Base-by-base conservation (phyloP, 2,329 filamentous ascomycete species). In the Trichoderma gracile region DNA sequence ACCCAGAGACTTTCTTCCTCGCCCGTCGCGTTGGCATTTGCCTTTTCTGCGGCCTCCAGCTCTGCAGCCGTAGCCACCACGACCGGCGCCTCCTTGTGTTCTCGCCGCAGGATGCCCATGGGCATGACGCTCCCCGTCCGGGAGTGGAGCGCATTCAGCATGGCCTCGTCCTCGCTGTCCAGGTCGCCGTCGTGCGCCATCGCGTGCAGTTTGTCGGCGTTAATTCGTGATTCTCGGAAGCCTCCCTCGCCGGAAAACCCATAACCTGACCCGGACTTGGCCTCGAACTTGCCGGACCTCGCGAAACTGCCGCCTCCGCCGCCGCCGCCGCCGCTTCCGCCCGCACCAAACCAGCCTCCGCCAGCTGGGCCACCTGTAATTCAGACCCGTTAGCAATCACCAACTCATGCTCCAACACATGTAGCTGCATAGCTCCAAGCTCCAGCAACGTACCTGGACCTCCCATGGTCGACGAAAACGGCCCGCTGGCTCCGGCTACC, bases 21-120 rank as follows among this genome's bases (percentile, higher is more conserved):
- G 12, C 23, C 61, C 0, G 77, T 70, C 1, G 10, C 33, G 33
- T 38, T 38, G 10, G 33, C 33, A 2, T 38, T 12, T 5, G 75
- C 78, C 2, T 80, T 79, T 65, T 86, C 82, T 58, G 82, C 80
- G 0, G 82, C 83, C 67, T 85, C 82, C 14, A 86, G 77, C 68
- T 87, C 84, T 43, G 82, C 83, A n/a, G 82, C 81, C 0, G 83
- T 85, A 12, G 83, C 81, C 54, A 86, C 81, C 59, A 82, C 77
- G 33, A 84, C 73, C n/a, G 80, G 81, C 25, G 80, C 76, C 17
- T 85, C 81, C 71, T 84, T 81, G 69, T 84, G 82, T 68, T 84
- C 81, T 66, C 78, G 77, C 66, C 84, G 79, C 68, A 80, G 79
- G 68, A 87, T 85, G 55, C 84, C 84, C 76, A 86, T 82, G 17